Evolutionary conservation across 2,329 filamentous ascomycete genomes (phyloP).

Genomic region (Fusarium poae): DNA sequence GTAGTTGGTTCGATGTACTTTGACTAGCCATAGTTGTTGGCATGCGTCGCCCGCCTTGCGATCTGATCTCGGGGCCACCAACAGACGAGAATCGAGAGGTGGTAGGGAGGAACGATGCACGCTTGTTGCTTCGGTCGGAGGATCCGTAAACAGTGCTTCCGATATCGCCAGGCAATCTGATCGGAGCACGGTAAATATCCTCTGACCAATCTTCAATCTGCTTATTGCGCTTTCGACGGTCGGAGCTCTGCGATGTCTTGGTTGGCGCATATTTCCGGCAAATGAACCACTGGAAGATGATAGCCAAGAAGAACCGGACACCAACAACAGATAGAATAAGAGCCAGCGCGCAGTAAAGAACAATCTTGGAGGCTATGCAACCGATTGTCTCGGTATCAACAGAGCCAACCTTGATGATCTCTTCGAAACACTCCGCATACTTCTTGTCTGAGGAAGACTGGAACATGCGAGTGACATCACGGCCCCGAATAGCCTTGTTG

Average conservation of each 20-base stretch:
- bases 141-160: slow-evolving; percentile 72
- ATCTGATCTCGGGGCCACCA: slow-evolving; percentile 77
- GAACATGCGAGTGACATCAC: slow-evolving; percentile 90
- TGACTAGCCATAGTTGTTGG: slow-evolving; percentile 98
- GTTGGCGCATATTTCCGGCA: slow-evolving; percentile 85
- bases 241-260: slow-evolving; percentile 85
- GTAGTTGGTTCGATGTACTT: slow-evolving; percentile 77
- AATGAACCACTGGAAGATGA: slow-evolving; percentile 97
- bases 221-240: slow-evolving; percentile 85
- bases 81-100: slow-evolving; percentile 95
- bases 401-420: slow-evolving; percentile 95
- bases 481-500: slow-evolving; percentile 77
- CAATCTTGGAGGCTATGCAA: slow-evolving; percentile 97
- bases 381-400: slow-evolving; percentile 97
- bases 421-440: slow-evolving; percentile 86
- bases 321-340: slow-evolving; percentile 92
- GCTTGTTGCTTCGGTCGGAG: slow-evolving; percentile 80
- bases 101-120: slow-evolving; percentile 88
- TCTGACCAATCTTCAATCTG: slow-evolving; percentile 99
- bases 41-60: slow-evolving; percentile 61
- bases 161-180: slow-evolving; percentile 81
- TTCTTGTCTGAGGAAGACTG: slow-evolving; percentile 83
- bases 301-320: slow-evolving; percentile 87
- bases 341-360: slow-evolving; percentile 91
- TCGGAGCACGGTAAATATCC: slow-evolving; percentile 93